A percentile compares a stretch with the other conserved stretches of the same genome.
Evolutionary conservation across 2,329 filamentous ascomycete species (phyloP).

Genomic region (Exophiala lecanii-corni): DNA sequence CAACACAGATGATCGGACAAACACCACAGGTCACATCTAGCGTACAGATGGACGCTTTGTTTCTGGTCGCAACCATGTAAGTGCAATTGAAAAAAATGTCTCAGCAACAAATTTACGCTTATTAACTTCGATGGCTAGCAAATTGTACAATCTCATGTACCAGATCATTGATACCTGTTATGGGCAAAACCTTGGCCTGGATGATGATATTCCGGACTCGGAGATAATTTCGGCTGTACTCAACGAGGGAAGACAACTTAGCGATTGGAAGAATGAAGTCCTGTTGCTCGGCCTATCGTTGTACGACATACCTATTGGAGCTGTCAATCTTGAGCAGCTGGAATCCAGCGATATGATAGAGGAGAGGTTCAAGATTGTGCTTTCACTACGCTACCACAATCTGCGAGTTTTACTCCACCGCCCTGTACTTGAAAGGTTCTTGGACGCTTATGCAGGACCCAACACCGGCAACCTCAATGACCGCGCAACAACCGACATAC

Average conservation of each 20-base stretch:
- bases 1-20: no score
- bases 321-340: slow-evolving; percentile 15
- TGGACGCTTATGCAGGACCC: no score
- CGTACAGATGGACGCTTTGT: no score
- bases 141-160: slow-evolving; percentile 32
- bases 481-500: slow-evolving; percentile 23
- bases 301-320: slow-evolving; percentile 23
- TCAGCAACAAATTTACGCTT: no score
- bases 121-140: no score
- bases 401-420: slow-evolving; percentile 40
- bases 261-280: slow-evolving; percentile 36
- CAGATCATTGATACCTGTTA: slow-evolving; percentile 40
- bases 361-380: slow-evolving; percentile 40
- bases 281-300: slow-evolving; percentile 30
- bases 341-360: slow-evolving; percentile 14
- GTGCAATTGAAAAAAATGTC: no score
- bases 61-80: no score
- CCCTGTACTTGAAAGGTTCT: slow-evolving; percentile 37
- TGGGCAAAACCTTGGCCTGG: slow-evolving; percentile 43
- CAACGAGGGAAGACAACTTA: slow-evolving; percentile 37
- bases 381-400: slow-evolving; percentile 41
- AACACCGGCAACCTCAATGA: slow-evolving; percentile 9
- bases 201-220: slow-evolving; percentile 25
- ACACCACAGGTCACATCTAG: no score
- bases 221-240: slow-evolving; percentile 36